Percentiles rank a stretch among this genome's conserved stretches.
phyloP scores from a whole-genome alignment of 176 grass and related monocot species.

The Aegilops longissima region DNA sequence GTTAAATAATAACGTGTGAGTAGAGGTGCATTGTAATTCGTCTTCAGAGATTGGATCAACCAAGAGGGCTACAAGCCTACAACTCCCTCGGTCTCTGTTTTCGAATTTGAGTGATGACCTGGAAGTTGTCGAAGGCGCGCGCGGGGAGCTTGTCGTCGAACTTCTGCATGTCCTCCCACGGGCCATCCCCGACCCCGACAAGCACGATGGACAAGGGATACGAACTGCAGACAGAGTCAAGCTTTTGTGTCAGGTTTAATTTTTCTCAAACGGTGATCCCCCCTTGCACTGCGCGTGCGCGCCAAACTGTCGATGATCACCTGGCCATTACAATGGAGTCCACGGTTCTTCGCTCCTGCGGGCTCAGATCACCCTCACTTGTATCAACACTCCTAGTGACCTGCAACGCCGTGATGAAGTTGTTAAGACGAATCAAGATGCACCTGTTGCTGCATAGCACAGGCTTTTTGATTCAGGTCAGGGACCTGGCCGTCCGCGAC shows the following conservation, averaged over 20 bases:
- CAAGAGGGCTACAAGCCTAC: too few relatives aligned
- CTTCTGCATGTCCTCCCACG: conserved; percentile 87
- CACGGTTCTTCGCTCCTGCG: conserved; percentile 77
- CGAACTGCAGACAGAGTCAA: conserved; percentile 34
- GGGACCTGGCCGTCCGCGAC: conserved; percentile 89
- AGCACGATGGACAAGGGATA: conserved; percentile 87
- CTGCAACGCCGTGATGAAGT: conserved; percentile 17
- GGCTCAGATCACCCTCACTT: conserved; percentile 58
- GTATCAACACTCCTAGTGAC: conserved; percentile 81
- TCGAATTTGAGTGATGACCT: conserved; percentile 42
- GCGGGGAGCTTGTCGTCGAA: conserved; percentile 88
- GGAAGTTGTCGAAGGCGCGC: conserved; percentile 91
- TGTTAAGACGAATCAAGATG: not conserved
- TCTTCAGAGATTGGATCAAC: not conserved
- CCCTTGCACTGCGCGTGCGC: too few relatives aligned
- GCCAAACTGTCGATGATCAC: conserved; percentile 27
- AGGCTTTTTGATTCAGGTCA: not conserved
- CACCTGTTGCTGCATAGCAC: not conserved
- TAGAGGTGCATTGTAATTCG: not conserved
- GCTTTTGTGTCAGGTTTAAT: not conserved
- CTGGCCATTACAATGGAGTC: conserved; percentile 95
- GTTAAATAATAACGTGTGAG: not conserved
- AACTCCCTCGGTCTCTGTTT: too few relatives aligned
- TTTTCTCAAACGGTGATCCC: not conserved
- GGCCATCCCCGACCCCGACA: conserved; percentile 83